Percentiles rank a stretch among this genome's conserved stretches.
These are phyloP conservation scores for Pseudomonodictys pantanalensis DNA, from an alignment of 495 filamentous ascomycete species.

Conservation along the genomic window DNA sequence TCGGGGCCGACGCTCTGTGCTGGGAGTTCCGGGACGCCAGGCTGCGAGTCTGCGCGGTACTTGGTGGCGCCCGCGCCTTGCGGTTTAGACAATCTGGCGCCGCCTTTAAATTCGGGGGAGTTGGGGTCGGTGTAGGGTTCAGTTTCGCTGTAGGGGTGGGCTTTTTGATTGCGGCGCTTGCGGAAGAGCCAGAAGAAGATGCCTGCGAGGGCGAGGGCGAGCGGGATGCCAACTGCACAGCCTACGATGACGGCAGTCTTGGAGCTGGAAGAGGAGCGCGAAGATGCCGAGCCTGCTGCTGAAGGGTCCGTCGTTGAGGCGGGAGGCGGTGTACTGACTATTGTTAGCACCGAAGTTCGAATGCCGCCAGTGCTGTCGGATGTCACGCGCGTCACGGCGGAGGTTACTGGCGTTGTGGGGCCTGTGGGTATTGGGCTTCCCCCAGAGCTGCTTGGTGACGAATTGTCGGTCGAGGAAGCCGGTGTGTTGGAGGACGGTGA, in stretches of 20 bases:
- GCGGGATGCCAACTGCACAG: slow-evolving; percentile 28
- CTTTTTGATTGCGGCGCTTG: slow-evolving; percentile 7
- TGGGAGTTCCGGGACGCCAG: slow-evolving; percentile 15
- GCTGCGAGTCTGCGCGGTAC: background rate
- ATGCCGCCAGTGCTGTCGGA: background rate
- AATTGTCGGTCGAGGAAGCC: background rate
- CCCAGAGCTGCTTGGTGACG: no score
- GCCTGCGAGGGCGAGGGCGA: slow-evolving; percentile 17
- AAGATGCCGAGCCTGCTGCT: background rate
- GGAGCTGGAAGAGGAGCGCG: background rate
- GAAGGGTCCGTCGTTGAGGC: background rate
- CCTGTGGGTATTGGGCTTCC: no score
- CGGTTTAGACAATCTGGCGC: slow-evolving; percentile 13
- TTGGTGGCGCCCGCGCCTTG: background rate
- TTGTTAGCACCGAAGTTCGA: background rate
- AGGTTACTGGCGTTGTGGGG: no score
- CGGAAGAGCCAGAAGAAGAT: slow-evolving; percentile 24
- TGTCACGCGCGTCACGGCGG: background rate
- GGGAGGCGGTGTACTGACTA: background rate
- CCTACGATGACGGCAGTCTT: slow-evolving; percentile 21
- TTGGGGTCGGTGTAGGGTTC: slow-evolving; percentile 1
- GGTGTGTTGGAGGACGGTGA: background rate
- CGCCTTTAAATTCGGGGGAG: slow-evolving; percentile 18
- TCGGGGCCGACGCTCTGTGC: slow-evolving; percentile 15
- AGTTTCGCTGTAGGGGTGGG: background rate